These are phyloP conservation scores for Linum tenue DNA, from an alignment of 345 rosid genomes.

Conservation along the genomic window DNA sequence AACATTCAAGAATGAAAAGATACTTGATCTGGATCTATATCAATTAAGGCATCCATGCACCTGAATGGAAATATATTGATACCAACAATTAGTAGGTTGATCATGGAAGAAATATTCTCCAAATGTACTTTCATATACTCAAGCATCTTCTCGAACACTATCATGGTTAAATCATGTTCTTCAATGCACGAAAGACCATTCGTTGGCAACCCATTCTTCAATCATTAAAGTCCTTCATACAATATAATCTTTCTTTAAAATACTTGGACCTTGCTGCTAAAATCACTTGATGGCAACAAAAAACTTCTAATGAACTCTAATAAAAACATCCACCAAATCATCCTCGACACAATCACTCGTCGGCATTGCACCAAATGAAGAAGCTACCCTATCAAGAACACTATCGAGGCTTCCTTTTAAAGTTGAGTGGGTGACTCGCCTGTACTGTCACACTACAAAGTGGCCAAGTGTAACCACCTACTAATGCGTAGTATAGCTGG, in stretches of 20 bases:
- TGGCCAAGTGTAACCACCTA: too few species aligned
- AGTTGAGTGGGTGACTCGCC: constrained; percentile 9
- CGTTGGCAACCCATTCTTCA: constrained; percentile 35
- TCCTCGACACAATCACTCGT: constrained; percentile 28
- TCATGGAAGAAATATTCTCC: neutral
- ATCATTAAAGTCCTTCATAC: constrained; percentile 63
- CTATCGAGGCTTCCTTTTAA: constrained; percentile 20
- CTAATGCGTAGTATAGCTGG: too few species aligned
- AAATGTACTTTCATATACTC: constrained; percentile 72
- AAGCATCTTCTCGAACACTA: constrained; percentile 78
- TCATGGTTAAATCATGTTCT: constrained; percentile 79
- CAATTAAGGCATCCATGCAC: constrained; percentile 89
- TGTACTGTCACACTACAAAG: too few species aligned
- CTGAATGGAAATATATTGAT: constrained; percentile 22
- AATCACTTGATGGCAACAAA: constrained; percentile 85
- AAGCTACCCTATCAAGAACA: constrained; percentile 10
- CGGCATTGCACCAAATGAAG: constrained; percentile 30
- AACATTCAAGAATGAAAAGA: constrained; percentile 7
- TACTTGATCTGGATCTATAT: constrained; percentile 77
- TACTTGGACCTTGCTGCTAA: constrained; percentile 94
- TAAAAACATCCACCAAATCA: constrained; percentile 79
- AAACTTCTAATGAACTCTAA: constrained; percentile 58
- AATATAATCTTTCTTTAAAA: constrained; percentile 72
- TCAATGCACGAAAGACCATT: constrained; percentile 55
- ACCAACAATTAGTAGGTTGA: too few species aligned